These are phyloP conservation scores for Microstegium vimineum DNA, from an alignment of 176 grass and related monocot species.

Conservation along the genomic window DNA sequence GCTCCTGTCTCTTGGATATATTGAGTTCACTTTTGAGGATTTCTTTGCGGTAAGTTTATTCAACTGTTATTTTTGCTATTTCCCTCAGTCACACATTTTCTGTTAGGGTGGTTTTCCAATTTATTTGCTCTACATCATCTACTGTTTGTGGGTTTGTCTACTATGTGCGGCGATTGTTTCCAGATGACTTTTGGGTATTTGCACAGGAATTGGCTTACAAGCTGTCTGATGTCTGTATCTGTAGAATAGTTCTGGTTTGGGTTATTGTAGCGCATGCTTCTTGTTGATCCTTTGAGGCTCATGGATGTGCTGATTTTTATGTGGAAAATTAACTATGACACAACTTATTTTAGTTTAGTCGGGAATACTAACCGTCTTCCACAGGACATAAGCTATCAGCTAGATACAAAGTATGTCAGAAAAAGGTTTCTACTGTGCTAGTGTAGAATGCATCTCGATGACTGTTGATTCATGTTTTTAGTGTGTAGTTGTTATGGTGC, in stretches of 20 bases:
- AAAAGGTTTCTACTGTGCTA: neutral
- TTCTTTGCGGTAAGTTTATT: slow-evolving; percentile 82
- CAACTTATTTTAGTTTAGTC: neutral
- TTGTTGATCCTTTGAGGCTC: neutral
- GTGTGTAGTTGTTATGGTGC: too few relatives aligned
- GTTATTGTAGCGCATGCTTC: neutral
- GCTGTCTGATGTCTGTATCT: slow-evolving; percentile 2
- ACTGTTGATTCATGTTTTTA: neutral
- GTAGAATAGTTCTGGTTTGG: neutral
- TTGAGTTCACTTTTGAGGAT: slow-evolving; percentile 95
- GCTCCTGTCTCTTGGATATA: slow-evolving; percentile 73
- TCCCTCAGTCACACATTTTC: neutral
- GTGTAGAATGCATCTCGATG: neutral
- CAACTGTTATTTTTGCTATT: neutral
- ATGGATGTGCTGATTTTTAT: neutral
- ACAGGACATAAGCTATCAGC: neutral
- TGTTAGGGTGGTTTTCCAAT: neutral
- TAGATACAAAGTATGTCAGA: neutral
- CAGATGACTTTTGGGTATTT: slow-evolving; percentile 3
- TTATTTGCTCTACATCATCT: neutral
- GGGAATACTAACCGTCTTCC: neutral
- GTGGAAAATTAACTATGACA: neutral
- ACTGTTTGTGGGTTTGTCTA: neutral
- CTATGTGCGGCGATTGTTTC: neutral
- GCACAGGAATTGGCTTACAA: neutral